phyloP scores from a whole-genome alignment of 164 flowering plant genomes.

The Amborella trichopoda region DNA sequence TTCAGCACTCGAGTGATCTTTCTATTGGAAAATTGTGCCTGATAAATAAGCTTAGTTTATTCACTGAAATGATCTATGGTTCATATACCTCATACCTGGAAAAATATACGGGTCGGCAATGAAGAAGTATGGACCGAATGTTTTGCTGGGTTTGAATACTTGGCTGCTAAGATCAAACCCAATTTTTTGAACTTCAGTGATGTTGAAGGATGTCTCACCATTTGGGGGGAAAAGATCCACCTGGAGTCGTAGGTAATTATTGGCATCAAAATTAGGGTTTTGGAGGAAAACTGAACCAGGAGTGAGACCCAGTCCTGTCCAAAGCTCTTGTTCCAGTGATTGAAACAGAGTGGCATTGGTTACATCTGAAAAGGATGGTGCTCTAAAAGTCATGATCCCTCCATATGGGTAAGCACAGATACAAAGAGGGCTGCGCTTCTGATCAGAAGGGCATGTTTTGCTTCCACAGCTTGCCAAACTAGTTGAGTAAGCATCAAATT shows the following conservation, averaged over 20 bases:
- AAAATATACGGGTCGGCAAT: conserved; percentile 38
- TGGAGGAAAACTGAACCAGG: conserved; percentile 79
- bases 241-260: conserved; percentile 69
- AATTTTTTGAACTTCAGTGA: conserved; percentile 45
- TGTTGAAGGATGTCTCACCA: conserved; percentile 49
- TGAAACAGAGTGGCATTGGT: conserved; percentile 47
- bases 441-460: conserved; percentile 31
- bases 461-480: conserved; percentile 50
- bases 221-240: conserved; percentile 57
- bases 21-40: background rate
- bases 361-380: conserved; percentile 62
- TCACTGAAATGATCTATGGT: background rate
- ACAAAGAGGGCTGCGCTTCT: conserved; percentile 56
- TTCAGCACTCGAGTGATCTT: background rate
- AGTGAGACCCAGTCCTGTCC: conserved; percentile 45
- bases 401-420: conserved; percentile 71
- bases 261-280: conserved; percentile 50
- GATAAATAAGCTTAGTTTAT: background rate
- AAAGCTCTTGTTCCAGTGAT: conserved; percentile 53
- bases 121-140: conserved; percentile 58
- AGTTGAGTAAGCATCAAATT: conserved; percentile 35
- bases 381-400: conserved; percentile 76
- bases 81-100: conserved; percentile 28
- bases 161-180: conserved; percentile 57
- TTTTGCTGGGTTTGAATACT: conserved; percentile 47